Conservation (phyloP, 164 flowering plant species). For the Vitis cinerea region DNA sequence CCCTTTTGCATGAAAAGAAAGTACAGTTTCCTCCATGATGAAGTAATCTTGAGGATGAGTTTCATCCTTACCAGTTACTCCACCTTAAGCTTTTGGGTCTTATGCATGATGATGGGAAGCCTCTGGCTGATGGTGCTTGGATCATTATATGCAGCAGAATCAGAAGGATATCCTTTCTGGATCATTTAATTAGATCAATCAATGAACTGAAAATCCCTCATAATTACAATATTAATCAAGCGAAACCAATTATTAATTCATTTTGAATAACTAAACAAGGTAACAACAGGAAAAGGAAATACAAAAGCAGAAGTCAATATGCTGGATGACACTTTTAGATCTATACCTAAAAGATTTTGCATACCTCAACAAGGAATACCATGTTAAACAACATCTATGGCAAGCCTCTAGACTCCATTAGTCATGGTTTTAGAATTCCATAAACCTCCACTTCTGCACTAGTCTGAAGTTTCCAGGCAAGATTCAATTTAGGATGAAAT, state of each 20-base stretch:
- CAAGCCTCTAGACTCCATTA: no score
- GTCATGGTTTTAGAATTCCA: no score
- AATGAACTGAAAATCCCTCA: not conserved
- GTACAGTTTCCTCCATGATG: slow-evolving; percentile 5
- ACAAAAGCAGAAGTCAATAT: no score
- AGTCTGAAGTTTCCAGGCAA: no score
- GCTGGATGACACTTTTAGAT: no score
- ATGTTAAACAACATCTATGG: no score
- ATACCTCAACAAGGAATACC: no score
- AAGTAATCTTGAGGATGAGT: slow-evolving; percentile 4
- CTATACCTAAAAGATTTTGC: no score
- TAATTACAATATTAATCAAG: not conserved
- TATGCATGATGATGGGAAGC: slow-evolving; percentile 72
- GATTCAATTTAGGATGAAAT: no score
- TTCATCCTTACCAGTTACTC: slow-evolving; percentile 30
- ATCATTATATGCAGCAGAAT: slow-evolving; percentile 76
- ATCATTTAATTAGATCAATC: slow-evolving; percentile 20
- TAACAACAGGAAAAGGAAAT: no score
- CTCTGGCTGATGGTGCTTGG: slow-evolving; percentile 70
- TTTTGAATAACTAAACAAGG: no score
- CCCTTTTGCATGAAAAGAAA: not conserved
- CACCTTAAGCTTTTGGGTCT: slow-evolving; percentile 72
- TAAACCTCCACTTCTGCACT: no score
- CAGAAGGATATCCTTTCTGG: slow-evolving; percentile 90
- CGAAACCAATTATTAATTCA: not conserved